Conservation (phyloP, 805 yeast genomes). For the Naumovozyma castellii region DNA sequence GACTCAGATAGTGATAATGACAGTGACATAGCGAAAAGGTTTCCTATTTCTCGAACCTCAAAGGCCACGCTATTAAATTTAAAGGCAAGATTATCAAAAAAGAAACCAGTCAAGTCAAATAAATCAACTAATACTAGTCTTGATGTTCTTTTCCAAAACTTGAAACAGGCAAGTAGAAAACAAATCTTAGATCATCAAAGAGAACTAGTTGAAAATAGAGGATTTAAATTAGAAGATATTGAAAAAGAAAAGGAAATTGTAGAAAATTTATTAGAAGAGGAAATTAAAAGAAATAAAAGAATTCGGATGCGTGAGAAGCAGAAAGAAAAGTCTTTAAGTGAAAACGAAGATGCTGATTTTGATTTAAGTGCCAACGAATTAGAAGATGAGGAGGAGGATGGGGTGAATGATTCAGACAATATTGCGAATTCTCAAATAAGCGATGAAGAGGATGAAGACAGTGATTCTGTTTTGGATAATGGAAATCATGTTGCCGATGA, state of each 20-base stretch:
- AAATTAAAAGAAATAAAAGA: constrained; percentile 39
- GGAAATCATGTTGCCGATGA: constrained; percentile 22
- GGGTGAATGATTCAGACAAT: constrained; percentile 5
- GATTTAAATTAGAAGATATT: constrained; percentile 32
- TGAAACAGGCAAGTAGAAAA: constrained; percentile 37
- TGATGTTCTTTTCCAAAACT: constrained; percentile 28
- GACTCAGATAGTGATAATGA: constrained; percentile 13
- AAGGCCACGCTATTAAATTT: constrained; percentile 31
- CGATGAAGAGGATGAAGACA: constrained; percentile 13
- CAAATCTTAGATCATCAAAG: constrained; percentile 44
- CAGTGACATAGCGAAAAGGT: constrained; percentile 7
- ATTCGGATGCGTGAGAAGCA: constrained; percentile 37
- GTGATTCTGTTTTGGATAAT: constrained; percentile 12
- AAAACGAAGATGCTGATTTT: constrained; percentile 6
- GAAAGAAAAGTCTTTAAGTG: constrained; percentile 24
- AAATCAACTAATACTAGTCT: constrained; percentile 13
- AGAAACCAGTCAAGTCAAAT: background rate
- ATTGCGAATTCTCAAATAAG: constrained; percentile 5
- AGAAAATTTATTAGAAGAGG: constrained; percentile 36
- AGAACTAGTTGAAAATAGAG: constrained; percentile 37
- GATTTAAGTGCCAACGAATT: constrained; percentile 19
- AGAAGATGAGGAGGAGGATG: constrained; percentile 8
- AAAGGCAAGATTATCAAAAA: constrained; percentile 29
- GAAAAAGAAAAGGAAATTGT: constrained; percentile 32
- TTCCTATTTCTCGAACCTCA: constrained; percentile 14